Percentiles rank a stretch among this genome's conserved stretches.
Conservation (phyloP, 192 early-diverging fungal species). For the Mortierella hygrophila region DNA sequence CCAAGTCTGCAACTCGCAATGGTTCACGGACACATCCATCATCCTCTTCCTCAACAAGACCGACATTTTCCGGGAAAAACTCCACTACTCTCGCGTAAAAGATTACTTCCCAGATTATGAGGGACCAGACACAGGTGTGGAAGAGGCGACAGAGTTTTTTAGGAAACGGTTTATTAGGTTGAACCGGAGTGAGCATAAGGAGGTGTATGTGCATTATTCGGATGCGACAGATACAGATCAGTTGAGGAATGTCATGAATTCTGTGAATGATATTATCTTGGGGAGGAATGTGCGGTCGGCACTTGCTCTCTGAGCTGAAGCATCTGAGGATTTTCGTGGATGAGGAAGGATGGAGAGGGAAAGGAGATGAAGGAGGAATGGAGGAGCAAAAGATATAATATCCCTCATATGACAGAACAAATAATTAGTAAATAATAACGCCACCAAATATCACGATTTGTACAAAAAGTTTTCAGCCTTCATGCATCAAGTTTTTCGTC, state of each 20-base stretch:
- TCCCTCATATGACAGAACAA: too few relatives aligned
- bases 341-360: too few relatives aligned
- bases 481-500: too few relatives aligned
- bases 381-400: not conserved
- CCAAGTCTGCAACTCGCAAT: slow-evolving; percentile 70
- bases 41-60: slow-evolving; percentile 75
- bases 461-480: too few relatives aligned
- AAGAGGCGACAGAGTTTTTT: slow-evolving; percentile 58
- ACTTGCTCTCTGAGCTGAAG: not conserved
- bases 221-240: slow-evolving; percentile 66
- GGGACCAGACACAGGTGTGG: slow-evolving; percentile 43
- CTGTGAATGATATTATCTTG: slow-evolving; percentile 46
- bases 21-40: slow-evolving; percentile 72
- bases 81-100: slow-evolving; percentile 58
- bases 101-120: slow-evolving; percentile 68
- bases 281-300: slow-evolving; percentile 27
- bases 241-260: slow-evolving; percentile 63
- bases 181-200: slow-evolving; percentile 60
- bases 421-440: too few relatives aligned
- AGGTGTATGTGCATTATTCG: slow-evolving; percentile 66
- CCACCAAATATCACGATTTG: too few relatives aligned
- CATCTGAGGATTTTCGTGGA: not conserved
- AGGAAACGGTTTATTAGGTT: slow-evolving; percentile 57
- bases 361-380: too few relatives aligned
- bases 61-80: slow-evolving; percentile 70